Evolutionary conservation across 163 green algal species (phyloP), one percentile per base, ranked within the genome.

Genomic region (Smithsoniella earleae): DNA sequence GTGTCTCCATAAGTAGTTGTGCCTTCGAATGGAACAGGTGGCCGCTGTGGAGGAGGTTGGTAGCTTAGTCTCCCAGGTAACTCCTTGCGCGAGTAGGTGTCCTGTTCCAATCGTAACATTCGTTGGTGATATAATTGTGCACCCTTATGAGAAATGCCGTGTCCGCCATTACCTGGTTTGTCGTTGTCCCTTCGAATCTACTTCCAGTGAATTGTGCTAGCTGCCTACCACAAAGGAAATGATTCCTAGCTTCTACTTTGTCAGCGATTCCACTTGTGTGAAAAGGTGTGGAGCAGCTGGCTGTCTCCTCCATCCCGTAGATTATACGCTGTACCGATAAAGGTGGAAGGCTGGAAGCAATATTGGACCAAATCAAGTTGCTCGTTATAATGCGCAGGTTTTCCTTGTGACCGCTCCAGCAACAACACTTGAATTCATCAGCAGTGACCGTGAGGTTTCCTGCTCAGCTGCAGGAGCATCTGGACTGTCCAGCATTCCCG

Each of bases 1-100:
- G 78, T 79, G 28, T 84, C 82, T 28, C 66, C 46, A 69, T 84
- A 83, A 27, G 79, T 83, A 40, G 77, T 83, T 54, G 62, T 78
- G 30, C 73, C 77, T 58, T 80, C 46, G 38, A 79, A 83, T 20
- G 78, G 74, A 10, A 80, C 64, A 0, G 58, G 77, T 28, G 78
- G 66, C 0, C 73, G 78, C 76, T 81, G 78, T 36, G 80, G 75
- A 2, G 74, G 77, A 6, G 81, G 77, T 34, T 69, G 58, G 3
- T 36, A 3, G 5, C 43, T 30, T 1, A 69, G n/a, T 13, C 34
- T 33, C n/a, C 58, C 58, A n/a, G 58, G 58, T n/a, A 69, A 33
- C 27, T 30, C 27, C 25, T 69, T 69, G 8, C 25, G 18, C 22
- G 20, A 45, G 58, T 69, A 69, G 8, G 20, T 33, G 58, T 69